These are phyloP conservation scores for Pyrenochaeta sp. DNA, from an alignment of 2,329 filamentous ascomycete species.

Conservation along the genomic window DNA sequence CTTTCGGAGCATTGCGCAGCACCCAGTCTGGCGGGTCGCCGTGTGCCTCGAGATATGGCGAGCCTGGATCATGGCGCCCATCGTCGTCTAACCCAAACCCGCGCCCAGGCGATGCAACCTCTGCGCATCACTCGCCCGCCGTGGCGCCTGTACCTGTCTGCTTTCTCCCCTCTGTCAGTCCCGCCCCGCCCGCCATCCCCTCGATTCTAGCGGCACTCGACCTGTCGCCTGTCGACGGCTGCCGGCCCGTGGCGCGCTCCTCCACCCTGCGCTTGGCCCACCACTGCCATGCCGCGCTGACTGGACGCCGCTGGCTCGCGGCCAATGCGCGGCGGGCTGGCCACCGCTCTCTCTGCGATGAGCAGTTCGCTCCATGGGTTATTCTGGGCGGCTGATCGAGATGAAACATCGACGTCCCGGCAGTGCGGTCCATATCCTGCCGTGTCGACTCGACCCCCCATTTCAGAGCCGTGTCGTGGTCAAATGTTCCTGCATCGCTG, in stretches of 20 bases:
- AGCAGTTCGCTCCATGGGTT: slow-evolving; percentile 48
- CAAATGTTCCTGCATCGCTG: slow-evolving; percentile 54
- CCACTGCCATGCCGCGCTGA: slow-evolving; percentile 31
- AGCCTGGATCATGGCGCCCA: slow-evolving; percentile 42
- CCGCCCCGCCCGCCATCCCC: slow-evolving; percentile 15
- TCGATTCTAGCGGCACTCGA: slow-evolving; percentile 27
- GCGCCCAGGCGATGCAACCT: slow-evolving; percentile 36
- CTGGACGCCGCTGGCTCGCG: slow-evolving; percentile 37
- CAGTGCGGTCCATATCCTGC: slow-evolving; percentile 39
- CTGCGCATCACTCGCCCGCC: slow-evolving; percentile 28
- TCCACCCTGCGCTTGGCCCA: slow-evolving; percentile 31
- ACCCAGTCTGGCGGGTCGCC: slow-evolving; percentile 38
- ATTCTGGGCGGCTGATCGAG: slow-evolving; percentile 46
- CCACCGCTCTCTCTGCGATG: too few relatives aligned
- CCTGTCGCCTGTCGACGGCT: slow-evolving; percentile 38
- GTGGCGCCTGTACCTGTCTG: slow-evolving; percentile 27
- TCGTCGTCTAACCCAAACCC: slow-evolving; percentile 27
- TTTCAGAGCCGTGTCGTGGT: slow-evolving; percentile 46
- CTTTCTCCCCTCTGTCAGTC: slow-evolving; percentile 15
- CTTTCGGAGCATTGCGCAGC: slow-evolving; percentile 49
- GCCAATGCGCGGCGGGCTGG: too few relatives aligned
- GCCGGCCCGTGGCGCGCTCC: slow-evolving; percentile 43
- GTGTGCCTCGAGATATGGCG: slow-evolving; percentile 29
- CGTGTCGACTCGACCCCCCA: slow-evolving; percentile 45
- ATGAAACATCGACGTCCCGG: slow-evolving; percentile 50